Evolutionary conservation across 2,329 filamentous ascomycete genomes (phyloP).

Genomic region (Scedosporium apiospermum): DNA sequence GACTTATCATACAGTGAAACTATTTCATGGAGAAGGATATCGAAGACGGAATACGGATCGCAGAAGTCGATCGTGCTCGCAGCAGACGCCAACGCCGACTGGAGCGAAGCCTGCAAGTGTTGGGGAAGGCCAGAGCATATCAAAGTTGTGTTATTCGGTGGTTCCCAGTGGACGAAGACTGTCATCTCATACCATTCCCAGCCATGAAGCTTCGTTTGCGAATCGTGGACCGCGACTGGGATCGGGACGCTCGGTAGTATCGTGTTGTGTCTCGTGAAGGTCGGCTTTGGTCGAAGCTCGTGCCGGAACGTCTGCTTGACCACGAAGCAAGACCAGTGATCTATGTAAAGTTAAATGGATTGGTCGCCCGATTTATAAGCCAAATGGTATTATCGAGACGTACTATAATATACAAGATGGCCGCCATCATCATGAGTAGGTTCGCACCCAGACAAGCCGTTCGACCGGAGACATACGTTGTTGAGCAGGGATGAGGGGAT

Average conservation of each 20-base stretch:
- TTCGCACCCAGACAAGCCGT: slow-evolving; percentile 6
- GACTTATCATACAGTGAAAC: slow-evolving; percentile 5
- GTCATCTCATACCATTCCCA: slow-evolving; percentile 8
- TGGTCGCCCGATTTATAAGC: too few species aligned
- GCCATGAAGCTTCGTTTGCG: not conserved
- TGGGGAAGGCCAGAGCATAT: slow-evolving; percentile 1
- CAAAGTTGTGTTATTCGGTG: not conserved
- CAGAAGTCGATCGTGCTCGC: not conserved
- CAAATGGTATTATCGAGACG: not conserved
- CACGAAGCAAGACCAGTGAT: slow-evolving; percentile 6
- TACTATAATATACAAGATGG: slow-evolving; percentile 4
- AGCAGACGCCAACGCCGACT: not conserved
- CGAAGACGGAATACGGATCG: slow-evolving; percentile 3
- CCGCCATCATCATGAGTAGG: not conserved
- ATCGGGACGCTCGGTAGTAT: not conserved
- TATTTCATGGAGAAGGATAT: not conserved
- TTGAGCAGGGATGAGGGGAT: not conserved
- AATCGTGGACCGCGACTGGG: not conserved
- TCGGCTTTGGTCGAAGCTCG: slow-evolving; percentile 1
- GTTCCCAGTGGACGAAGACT: slow-evolving; percentile 3
- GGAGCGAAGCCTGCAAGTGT: not conserved
- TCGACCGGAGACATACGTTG: slow-evolving; percentile 1
- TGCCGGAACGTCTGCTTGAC: slow-evolving; percentile 2
- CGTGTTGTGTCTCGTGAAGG: not conserved
- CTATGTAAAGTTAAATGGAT: not conserved